Percentiles rank a stretch among this genome's conserved stretches.
Evolutionary conservation across 169 alveolate genomes (phyloP).

Genomic region (Toxoplasma gondii): DNA sequence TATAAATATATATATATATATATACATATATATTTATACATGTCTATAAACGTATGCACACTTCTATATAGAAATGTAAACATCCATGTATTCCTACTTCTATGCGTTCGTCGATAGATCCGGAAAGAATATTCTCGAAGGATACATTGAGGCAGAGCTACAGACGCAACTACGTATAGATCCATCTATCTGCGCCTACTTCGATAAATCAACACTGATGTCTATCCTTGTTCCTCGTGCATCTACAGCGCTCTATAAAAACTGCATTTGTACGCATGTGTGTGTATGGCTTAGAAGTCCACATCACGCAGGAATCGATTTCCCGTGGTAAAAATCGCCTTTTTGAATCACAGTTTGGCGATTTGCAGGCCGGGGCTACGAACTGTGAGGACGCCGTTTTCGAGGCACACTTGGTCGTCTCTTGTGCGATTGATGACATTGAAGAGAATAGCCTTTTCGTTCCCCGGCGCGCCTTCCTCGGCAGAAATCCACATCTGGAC

Average conservation of each 20-base stretch:
- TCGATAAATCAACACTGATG: too few species aligned
- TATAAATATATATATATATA: background rate
- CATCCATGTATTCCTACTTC: background rate
- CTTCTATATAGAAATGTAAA: background rate
- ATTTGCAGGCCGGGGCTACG: background rate
- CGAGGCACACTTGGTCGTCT: slow-evolving; percentile 27
- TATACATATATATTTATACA: background rate
- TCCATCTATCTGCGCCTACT: too few species aligned
- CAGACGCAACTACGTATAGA: too few species aligned
- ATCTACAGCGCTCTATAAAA: too few species aligned
- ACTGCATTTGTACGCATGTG: too few species aligned
- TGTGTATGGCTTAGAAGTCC: too few species aligned
- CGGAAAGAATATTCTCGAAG: too few species aligned
- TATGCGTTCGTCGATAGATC: background rate
- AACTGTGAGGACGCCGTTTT: slow-evolving; percentile 22
- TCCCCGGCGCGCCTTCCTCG: background rate
- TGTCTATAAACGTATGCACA: background rate
- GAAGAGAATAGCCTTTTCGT: background rate
- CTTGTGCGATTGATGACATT: slow-evolving; percentile 24
- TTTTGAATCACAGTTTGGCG: background rate
- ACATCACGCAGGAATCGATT: background rate
- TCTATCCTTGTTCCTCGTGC: too few species aligned
- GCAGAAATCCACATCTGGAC: slow-evolving; percentile 81
- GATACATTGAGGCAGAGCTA: too few species aligned
- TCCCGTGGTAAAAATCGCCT: background rate